Conservation (phyloP, 352 stramenopile species). For the Aphanomyces invadans region DNA sequence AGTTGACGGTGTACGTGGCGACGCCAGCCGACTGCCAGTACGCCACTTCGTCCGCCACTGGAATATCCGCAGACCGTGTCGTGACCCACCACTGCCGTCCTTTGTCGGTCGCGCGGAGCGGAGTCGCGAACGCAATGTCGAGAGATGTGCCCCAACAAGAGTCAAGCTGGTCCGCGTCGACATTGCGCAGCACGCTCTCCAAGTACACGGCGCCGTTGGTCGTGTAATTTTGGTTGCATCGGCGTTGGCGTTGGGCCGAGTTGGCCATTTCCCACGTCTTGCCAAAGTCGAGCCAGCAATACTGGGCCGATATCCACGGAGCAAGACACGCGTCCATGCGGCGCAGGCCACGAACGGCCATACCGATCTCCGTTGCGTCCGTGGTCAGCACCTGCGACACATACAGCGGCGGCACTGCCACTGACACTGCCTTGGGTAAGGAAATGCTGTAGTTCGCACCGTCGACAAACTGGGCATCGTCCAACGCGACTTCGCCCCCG, state of each 20-base stretch:
- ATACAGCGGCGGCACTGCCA: not conserved
- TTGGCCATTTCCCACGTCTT: constrained; percentile 19
- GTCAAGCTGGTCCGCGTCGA: not conserved
- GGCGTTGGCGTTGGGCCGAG: constrained; percentile 1
- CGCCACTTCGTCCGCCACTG: constrained; percentile 7
- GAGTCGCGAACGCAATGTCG: not conserved
- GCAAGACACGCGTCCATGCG: constrained; percentile 2
- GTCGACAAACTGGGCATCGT: not conserved
- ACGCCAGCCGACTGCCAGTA: constrained; percentile 2
- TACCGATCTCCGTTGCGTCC: not conserved
- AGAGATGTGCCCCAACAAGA: constrained; percentile 20
- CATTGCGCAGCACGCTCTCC: constrained; percentile 14
- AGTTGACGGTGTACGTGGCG: not conserved
- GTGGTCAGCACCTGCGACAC: not conserved
- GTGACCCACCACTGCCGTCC: not conserved
- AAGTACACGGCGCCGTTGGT: constrained; percentile 23
- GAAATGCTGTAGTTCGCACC: not conserved
- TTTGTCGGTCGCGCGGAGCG: not conserved
- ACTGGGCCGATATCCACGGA: constrained; percentile 23
- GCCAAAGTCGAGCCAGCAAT: constrained; percentile 22
- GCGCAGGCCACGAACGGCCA: not conserved
- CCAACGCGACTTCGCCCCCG: not conserved
- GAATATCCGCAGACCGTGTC: not conserved
- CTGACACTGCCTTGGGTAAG: not conserved
- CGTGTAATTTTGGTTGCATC: constrained; percentile 5